Evolutionary conservation across 306 rosid genomes (phyloP), one percentile per base, ranked within the genome.

Genomic region (Cicer yamashitae): DNA sequence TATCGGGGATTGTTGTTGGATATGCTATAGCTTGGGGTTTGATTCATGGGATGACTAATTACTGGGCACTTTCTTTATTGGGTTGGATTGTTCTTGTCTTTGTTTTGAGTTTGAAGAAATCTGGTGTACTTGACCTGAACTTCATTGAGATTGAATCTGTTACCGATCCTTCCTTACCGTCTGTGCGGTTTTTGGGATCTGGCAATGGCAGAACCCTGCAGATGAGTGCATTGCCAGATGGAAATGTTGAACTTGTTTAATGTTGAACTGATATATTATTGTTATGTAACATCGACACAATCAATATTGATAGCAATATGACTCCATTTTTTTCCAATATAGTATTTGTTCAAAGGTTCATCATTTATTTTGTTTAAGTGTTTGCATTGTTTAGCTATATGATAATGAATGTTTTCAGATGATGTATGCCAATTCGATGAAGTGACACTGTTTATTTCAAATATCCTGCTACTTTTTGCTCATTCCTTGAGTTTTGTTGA

Each of bases 1-100:
- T 94, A 52, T 86, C 98, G 8, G 97, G 97, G 81, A 91, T 94
- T 75, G 78, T 94, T 69, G 91, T 92, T 79, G 98, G 98, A 59
- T 94, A 94, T 90, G 89, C 98, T 59, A 86, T 94, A 76, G 97
- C 92, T 0, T 94, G 98, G 98, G 98, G 97, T 69, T 85, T 94
- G 86, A 89, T 94, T 69, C 94, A 89, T 59, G 97, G 97, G 71
- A 94, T 94, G 98, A 94, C 73, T 82, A 89, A 85, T 77, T 91
- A 82, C 73, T 94, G 97, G 98, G 93, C 96, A 9, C 69, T 94
- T 76, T 84, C 96, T 74, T 87, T 91, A 66, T 67, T 91, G 63
- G 97, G 98, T 71, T 94, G 98, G 98, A 79, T 84, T 77, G 77
- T 71, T 12, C 84, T 90, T 75, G 90, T 84, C 56, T 90, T 86